These are phyloP conservation scores for Micractinium sp. DNA, from an alignment of 139 green algal genomes.

Conservation along the genomic window DNA sequence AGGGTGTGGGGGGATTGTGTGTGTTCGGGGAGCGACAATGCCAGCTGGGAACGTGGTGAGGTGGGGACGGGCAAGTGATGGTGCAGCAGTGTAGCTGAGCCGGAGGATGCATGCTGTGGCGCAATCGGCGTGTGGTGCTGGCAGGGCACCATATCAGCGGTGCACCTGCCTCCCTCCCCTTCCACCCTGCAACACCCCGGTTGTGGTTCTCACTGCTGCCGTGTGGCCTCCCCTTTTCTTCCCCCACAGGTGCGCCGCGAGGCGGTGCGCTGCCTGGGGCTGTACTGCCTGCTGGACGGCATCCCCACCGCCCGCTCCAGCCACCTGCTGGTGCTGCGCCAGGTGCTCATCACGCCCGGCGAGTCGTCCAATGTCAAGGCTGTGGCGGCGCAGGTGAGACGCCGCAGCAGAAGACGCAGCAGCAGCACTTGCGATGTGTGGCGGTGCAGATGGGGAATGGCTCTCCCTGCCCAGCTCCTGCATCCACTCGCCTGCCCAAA, in stretches of 20 bases:
- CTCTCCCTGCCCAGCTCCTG: no score
- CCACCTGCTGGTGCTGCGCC: conserved; percentile 28
- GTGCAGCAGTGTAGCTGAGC: no score
- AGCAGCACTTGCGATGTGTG: no score
- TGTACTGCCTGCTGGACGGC: conserved; percentile 57
- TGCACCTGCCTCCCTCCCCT: background rate
- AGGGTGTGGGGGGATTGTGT: background rate
- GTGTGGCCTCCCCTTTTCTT: background rate
- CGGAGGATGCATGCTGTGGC: background rate
- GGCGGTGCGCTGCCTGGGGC: conserved; percentile 54
- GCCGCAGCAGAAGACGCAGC: background rate
- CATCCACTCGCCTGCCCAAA: no score
- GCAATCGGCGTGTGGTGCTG: no score
- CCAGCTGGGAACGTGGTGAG: background rate
- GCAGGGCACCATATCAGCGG: no score
- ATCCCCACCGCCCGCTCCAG: conserved; percentile 2
- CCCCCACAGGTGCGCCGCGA: conserved; percentile 34
- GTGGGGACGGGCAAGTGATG: no score
- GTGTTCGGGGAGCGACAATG: no score
- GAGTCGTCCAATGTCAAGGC: conserved; percentile 20
- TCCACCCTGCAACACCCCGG: no score
- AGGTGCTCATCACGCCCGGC: conserved; percentile 1
- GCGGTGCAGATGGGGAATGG: no score
- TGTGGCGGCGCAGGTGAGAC: conserved; percentile 19
- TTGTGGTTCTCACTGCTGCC: background rate